These are phyloP conservation scores for Solanum medicagineum DNA, from an alignment of 257 asterid genomes.

Conservation along the genomic window DNA sequence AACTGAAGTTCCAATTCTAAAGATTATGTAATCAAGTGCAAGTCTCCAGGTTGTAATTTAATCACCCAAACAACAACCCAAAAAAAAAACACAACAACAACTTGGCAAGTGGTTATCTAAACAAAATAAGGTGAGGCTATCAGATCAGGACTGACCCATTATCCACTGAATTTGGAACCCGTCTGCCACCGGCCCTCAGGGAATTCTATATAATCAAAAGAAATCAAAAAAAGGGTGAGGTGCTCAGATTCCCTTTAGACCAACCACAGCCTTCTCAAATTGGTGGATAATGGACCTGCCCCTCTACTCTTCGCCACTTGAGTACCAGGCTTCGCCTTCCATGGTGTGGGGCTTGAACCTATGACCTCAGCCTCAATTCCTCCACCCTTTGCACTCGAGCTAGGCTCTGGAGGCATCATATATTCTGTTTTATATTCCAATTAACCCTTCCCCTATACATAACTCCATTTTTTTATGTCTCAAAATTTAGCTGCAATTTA, in stretches of 20 bases:
- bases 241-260: neutral
- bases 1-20: neutral
- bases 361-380: too few relatives aligned
- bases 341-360: too few relatives aligned
- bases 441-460: neutral
- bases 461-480: neutral
- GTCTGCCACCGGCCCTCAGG: neutral
- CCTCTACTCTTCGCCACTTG: too few relatives aligned
- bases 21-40: neutral
- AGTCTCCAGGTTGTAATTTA: neutral
- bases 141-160: neutral
- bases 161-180: neutral
- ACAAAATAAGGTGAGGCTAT: neutral
- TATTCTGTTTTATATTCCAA: neutral
- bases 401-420: neutral
- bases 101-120: neutral
- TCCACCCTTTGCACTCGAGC: too few relatives aligned
- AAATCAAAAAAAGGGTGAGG: neutral
- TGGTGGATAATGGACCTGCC: too few relatives aligned
- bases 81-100: neutral
- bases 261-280: too few relatives aligned
- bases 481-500: neutral
- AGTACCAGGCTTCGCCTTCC: too few relatives aligned
- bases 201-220: neutral
- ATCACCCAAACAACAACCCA: neutral